A percentile compares a stretch with the other conserved stretches of the same genome.
Evolutionary conservation across 2,329 filamentous ascomycete species (phyloP).

Genomic region (Orbilia oligospora): DNA sequence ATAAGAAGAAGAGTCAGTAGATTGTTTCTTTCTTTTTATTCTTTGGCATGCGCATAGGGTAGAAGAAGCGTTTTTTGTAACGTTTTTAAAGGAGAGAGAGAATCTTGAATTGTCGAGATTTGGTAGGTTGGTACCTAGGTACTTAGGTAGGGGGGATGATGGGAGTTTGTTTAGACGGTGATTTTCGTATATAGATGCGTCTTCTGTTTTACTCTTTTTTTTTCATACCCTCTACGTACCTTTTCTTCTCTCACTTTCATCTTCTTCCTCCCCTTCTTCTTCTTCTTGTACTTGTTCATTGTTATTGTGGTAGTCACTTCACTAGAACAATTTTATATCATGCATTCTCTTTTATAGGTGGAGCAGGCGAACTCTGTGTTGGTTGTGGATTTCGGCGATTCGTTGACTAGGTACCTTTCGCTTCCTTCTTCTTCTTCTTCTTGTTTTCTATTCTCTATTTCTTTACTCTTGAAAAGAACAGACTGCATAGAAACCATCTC

Average conservation of each 20-base stretch:
- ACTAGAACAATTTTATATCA: conserved; percentile 37
- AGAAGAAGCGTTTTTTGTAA: not conserved
- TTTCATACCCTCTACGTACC: conserved; percentile 1
- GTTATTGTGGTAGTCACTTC: conserved; percentile 36
- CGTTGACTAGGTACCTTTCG: conserved; percentile 1
- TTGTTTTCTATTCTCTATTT: not conserved
- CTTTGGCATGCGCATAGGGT: too few relatives aligned
- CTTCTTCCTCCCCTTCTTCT: conserved; percentile 8
- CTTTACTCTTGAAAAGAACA: conserved; percentile 2
- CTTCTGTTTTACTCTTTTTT: conserved; percentile 7
- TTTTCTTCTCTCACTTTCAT: not conserved
- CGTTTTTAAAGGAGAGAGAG: too few relatives aligned
- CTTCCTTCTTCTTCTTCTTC: not conserved
- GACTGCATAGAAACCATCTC: not conserved
- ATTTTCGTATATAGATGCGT: conserved; percentile 23
- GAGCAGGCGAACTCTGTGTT: not conserved
- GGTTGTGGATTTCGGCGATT: conserved; percentile 15
- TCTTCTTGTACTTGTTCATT: conserved; percentile 24
- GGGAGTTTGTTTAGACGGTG: conserved; percentile 22
- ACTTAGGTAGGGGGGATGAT: conserved; percentile 13
- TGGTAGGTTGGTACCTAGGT: too few relatives aligned
- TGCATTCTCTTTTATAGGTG: conserved; percentile 9
- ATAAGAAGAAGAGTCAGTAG: conserved; percentile 60
- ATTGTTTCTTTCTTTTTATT: too few relatives aligned
- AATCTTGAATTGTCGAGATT: not conserved